Evolutionary conservation across 257 asterid species (phyloP), one percentile per base, ranked within the genome.

Genomic region (Solanum rostratum): DNA sequence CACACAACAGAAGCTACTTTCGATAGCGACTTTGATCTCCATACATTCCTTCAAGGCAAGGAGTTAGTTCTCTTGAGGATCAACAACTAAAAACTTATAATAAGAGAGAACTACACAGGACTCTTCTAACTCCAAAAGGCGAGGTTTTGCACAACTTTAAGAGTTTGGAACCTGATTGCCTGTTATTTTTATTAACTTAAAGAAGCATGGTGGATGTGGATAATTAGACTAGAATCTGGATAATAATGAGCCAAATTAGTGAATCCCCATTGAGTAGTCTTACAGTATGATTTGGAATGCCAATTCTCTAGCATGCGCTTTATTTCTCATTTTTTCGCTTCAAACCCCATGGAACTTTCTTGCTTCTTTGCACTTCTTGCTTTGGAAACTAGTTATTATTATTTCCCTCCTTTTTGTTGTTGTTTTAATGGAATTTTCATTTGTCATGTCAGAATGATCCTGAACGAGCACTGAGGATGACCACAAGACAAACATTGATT

Each of bases 391-490:
- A 27, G 16, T 27, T 43, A 39, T 65, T 81, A 81, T 43, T 24
- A 41, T 65, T 54, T 78, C 69, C 65, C 73, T 80, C 6, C 13
- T 73, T 81, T 24, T 24, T 7, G 20, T 66, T 80, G 19, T 68
- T 46, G 79, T 50, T 59, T 63, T 33, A 86, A 24, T 84, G 53
- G 30, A 70, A 50, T 16, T 84, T 81, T 79, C 55, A 55, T 83
- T 43, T 74, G 50, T 8, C 46, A 59, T 85, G 59, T 27, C 89
- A 93, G 98, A 93, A 93, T 50, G 97, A 95, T 84, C 93, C 97
- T 27, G 88, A 49, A 54, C 87, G 98, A 84, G 93, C 90, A 55
- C 83, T 91, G 89, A 90, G 73, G 27, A 95, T 95, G 98, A 92
- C 97, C 3, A 92, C 93, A 59, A 88, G 91, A 79, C 92, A 87